A percentile compares a stretch with the other conserved stretches of the same genome.
Conservation (phyloP, 139 green algal species). For the Dunaliella primolecta region DNA sequence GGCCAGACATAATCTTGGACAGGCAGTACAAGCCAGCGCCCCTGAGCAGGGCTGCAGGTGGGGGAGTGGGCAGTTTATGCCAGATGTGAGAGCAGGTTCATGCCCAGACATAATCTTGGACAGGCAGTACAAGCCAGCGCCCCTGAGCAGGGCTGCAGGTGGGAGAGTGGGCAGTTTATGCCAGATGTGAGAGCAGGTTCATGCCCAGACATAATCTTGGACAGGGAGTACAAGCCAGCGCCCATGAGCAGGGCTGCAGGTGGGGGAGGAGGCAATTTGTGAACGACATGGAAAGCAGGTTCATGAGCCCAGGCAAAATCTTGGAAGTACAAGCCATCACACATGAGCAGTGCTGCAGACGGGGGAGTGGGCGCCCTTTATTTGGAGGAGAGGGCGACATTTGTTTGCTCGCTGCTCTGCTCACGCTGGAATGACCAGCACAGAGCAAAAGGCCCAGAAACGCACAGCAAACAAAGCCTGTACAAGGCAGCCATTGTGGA, state of each 20-base stretch:
- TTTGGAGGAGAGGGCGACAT: too few relatives aligned
- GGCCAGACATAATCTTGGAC: constrained; percentile 32
- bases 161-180: too few relatives aligned
- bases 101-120: constrained; percentile 33
- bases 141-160: constrained; percentile 34
- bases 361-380: constrained; percentile 18
- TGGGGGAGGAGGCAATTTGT: too few relatives aligned
- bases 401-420: too few relatives aligned
- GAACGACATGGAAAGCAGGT: too few relatives aligned
- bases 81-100: too few relatives aligned
- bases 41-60: constrained; percentile 29
- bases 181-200: too few relatives aligned
- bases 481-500: too few relatives aligned
- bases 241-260: constrained; percentile 37
- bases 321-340: constrained; percentile 51
- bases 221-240: constrained; percentile 49
- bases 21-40: constrained; percentile 52
- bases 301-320: constrained; percentile 26
- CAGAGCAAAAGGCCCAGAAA: too few relatives aligned
- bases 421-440: too few relatives aligned
- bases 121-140: constrained; percentile 50
- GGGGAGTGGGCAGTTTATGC: too few relatives aligned
- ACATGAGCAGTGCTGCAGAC: constrained; percentile 33
- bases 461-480: too few relatives aligned
- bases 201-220: constrained; percentile 35